Conservation (phyloP, 352 stramenopile species). For the Proteromonas lacertae region DNA sequence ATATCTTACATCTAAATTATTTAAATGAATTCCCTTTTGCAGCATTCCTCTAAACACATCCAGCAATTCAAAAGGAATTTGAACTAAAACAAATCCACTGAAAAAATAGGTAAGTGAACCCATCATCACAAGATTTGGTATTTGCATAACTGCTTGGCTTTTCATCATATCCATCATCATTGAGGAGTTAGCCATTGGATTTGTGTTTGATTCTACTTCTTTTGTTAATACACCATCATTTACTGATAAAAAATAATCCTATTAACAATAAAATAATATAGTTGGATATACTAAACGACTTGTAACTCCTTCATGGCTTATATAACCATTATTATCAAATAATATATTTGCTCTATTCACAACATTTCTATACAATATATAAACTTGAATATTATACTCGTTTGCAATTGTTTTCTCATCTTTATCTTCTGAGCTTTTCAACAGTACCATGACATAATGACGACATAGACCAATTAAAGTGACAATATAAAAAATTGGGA, state of each 20-base stretch:
- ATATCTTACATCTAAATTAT: slow-evolving; percentile 80
- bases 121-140: slow-evolving; percentile 98
- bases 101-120: slow-evolving; percentile 94
- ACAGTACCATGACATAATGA: slow-evolving; percentile 19
- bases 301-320: slow-evolving; percentile 31
- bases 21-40: slow-evolving; percentile 74
- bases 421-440: slow-evolving; percentile 15
- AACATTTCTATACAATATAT: too few species aligned
- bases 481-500: slow-evolving; percentile 82
- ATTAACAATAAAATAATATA: slow-evolving; percentile 20
- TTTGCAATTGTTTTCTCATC: slow-evolving; percentile 6
- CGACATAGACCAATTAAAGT: slow-evolving; percentile 27
- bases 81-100: slow-evolving; percentile 76
- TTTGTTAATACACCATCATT: slow-evolving; percentile 1
- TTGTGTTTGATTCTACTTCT: slow-evolving; percentile 25
- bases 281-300: slow-evolving; percentile 30
- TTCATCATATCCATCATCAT: slow-evolving; percentile 92
- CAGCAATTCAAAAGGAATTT: slow-evolving; percentile 72
- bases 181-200: slow-evolving; percentile 51
- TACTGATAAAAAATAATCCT: slow-evolving; percentile 1
- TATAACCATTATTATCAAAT: slow-evolving; percentile 47
- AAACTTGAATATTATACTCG: too few species aligned
- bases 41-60: slow-evolving; percentile 79
- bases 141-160: slow-evolving; percentile 89
- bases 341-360: slow-evolving; percentile 33